Evolutionary conservation across 768 basidiomycete species (phyloP).

Genomic region (Kwoniella dejecticola): DNA sequence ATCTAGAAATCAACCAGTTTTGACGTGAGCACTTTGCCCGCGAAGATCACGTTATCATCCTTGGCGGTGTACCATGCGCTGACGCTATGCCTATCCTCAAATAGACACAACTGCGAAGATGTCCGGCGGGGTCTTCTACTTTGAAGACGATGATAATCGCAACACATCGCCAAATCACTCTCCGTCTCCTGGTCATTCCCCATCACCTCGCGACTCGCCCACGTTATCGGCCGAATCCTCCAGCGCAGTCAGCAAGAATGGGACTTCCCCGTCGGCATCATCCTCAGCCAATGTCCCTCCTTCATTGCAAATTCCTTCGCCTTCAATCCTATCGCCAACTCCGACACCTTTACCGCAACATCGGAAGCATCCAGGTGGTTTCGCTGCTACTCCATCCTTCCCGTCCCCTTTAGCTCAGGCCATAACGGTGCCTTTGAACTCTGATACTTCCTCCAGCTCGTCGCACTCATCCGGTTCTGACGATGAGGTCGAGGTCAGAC

Average conservation of each 20-base stretch:
- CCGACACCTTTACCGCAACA: constrained; percentile 32
- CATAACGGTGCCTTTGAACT: constrained; percentile 41
- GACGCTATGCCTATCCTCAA: background rate
- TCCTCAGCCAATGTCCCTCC: background rate
- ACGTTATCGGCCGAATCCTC: constrained; percentile 7
- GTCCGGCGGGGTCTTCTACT: constrained; percentile 42
- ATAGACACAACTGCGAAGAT: constrained; percentile 18
- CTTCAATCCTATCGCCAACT: constrained; percentile 21
- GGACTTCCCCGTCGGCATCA: constrained; percentile 3
- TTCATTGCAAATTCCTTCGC: constrained; percentile 20
- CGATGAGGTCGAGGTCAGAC: constrained; percentile 26
- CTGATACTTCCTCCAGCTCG: constrained; percentile 40
- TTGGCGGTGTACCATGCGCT: no score
- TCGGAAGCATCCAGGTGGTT: constrained; percentile 36
- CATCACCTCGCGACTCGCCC: constrained; percentile 28
- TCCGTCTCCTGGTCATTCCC: constrained; percentile 29
- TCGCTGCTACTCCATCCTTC: constrained; percentile 47
- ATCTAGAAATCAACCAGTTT: no score
- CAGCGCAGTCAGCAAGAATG: background rate
- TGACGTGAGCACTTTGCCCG: no score
- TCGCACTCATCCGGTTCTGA: constrained; percentile 39
- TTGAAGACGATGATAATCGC: constrained; percentile 41
- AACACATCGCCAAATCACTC: constrained; percentile 14
- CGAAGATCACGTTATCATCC: no score
- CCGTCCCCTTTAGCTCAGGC: constrained; percentile 48